Evolutionary conservation across 1,284 basidiomycete genomes (phyloP), one percentile per base, ranked within the genome.

Genomic region (Ustilago crameri): DNA sequence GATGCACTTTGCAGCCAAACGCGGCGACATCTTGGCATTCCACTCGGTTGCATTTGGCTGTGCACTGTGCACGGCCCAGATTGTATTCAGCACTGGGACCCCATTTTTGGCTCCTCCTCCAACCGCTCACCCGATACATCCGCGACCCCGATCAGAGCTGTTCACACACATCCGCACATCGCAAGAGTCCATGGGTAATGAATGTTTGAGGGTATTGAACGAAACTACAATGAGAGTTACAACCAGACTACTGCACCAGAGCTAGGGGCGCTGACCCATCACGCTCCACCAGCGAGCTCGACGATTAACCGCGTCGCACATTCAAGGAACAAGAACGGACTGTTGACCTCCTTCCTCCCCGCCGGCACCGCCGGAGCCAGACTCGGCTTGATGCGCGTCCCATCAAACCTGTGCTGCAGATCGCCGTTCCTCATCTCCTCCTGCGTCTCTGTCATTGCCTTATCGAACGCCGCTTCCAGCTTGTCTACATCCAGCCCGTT

Each of bases 241-340:
- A 30, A 30, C 5, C 30, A 7, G 30, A 30, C 5, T 5, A 30
- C 30, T 12, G 12, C n/a, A n/a, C n/a, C n/a, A n/a, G n/a, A n/a
- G n/a, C 30, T 30, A 30, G 12, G 30, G 5, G 30, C 30, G 30
- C 9, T 23, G 9, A 18, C 22, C 14, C 22, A 12, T 55, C 34
- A 73, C 0, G 60, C 65, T 5, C 67, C 72, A 14, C 76, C 76
- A 3, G 76, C 76, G 10, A 78, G 44, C 46, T 76, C 76, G 27
- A 78, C 74, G 40, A 88, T 88, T 52, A 88, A 83, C 59, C 86
- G 78, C 65, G 87, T 96, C 8, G 96, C 93, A 57, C 95, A 91
- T 83, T 98, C 95, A 88, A 98, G 90, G 84, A 98, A 98, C 67
- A 98, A 88, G 85, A 95, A 98, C 4, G 96, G 95, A 50, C 86